Base-by-base conservation (phyloP, 352 stramenopile genomes). In the Detonula confervacea region DNA sequence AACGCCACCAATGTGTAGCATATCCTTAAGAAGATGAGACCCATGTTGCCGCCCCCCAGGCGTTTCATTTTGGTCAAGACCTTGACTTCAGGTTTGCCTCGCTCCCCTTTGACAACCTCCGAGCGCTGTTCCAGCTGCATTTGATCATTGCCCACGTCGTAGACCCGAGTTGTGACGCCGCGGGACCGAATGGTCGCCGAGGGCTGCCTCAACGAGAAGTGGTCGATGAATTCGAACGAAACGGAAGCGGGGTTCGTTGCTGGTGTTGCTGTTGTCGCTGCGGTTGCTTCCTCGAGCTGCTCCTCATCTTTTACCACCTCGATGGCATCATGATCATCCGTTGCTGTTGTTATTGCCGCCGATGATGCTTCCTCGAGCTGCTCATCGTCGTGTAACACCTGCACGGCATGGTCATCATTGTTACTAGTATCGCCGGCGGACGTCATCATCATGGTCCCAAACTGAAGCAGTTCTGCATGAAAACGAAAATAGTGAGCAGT, bases 181-280 rank as follows among this genome's bases (percentile, higher is more conserved):
- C 63, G 63, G 51, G 37, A 72, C 12, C 63, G 51, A 20, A 72
- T 42, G 18, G 52, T 64, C 12, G 25, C 25, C 22, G 63, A 72
- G n/a, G 63, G 63, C 14, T 22, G 29, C 0, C 14, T 25, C 12
- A 72, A 46, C 16, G 25, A 51, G 63, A 66, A 72, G 44, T 72
- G 63, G n/a, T 72, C 63, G n/a, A 63, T 54, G 44, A 54, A 54
- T 24, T 54, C 44, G 20, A 54, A 54, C 5, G 44, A 24, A n/a
- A 54, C 44, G 16, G 44, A 54, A 24, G 44, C 20, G 44, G 44
- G 20, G 18, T n/a, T 54, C 8, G 44, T 54, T 6, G 44, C 5
- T 54, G 44, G 5, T 54, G 44, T 24, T n/a, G 44, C 6, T 54
- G 18, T 4, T 54, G 12, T n/a, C 20, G 44, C 5, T 24, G 18